These are phyloP conservation scores for Jatropha multifida DNA, from an alignment of 441 rosid genomes.

Conservation along the genomic window DNA sequence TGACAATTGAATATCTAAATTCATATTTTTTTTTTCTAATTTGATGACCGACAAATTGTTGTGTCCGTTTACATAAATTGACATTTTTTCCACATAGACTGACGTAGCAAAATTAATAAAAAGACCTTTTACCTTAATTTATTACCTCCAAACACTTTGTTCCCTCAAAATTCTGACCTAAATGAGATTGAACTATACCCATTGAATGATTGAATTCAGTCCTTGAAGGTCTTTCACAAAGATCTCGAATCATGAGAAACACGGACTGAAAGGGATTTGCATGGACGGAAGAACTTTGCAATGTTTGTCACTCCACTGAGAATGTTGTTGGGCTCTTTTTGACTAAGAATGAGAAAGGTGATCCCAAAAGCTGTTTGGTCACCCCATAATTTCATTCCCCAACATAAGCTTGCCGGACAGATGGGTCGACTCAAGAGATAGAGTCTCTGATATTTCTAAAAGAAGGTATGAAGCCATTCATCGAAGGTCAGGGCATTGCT, in stretches of 20 bases:
- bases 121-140: no score
- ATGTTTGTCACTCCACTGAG: not conserved
- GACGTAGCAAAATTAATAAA: no score
- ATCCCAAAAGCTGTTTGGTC: not conserved
- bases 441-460: not conserved
- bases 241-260: not conserved
- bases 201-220: not conserved
- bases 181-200: no score
- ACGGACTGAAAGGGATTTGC: not conserved
- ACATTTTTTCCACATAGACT: no score
- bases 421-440: not conserved
- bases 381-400: not conserved
- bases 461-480: not conserved
- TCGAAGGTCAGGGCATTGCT: not conserved
- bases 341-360: not conserved
- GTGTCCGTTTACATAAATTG: no score
- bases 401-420: not conserved
- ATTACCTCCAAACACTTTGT: no score
- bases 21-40: no score
- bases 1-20: no score
- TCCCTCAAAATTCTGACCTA: no score
- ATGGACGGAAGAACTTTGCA: slow-evolving; percentile 6
- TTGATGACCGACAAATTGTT: no score
- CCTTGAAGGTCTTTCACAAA: not conserved
- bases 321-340: slow-evolving; percentile 6